Percentiles rank a stretch among this genome's conserved stretches.
These are phyloP conservation scores for Lasiodiplodia hormozganensis DNA, from an alignment of 2,329 filamentous ascomycete species.

Conservation along the genomic window DNA sequence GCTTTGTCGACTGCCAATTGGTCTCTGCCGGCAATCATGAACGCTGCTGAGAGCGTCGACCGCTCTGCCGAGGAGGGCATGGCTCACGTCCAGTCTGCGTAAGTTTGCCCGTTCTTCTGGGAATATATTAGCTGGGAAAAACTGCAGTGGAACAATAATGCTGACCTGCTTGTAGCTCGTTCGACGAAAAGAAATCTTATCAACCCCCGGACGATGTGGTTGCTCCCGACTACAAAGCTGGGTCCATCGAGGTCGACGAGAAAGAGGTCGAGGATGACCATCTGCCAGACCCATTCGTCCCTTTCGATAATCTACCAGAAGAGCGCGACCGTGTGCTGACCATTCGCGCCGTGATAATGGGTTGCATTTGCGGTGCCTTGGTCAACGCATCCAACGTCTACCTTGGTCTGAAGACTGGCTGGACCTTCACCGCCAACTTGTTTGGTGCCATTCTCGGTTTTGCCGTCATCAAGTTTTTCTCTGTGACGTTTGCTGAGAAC, in stretches of 20 bases:
- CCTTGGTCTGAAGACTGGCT: conserved; percentile 55
- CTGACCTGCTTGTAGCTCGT: neutral
- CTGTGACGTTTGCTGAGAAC: conserved; percentile 54
- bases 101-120: neutral
- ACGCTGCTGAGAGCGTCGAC: conserved; percentile 41
- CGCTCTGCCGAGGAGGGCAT: conserved; percentile 41
- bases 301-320: conserved; percentile 51
- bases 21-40: conserved; percentile 30
- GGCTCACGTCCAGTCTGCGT: conserved; percentile 10
- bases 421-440: conserved; percentile 50
- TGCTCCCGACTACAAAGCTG: conserved; percentile 38
- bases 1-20: neutral
- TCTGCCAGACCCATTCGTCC: conserved; percentile 49
- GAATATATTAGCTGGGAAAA: neutral
- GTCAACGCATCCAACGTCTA: conserved; percentile 70
- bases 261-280: conserved; percentile 35
- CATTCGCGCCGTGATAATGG: conserved; percentile 61
- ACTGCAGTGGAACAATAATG: neutral
- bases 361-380: conserved; percentile 63
- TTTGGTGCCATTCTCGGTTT: conserved; percentile 64
- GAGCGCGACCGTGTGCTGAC: conserved; percentile 61
- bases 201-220: conserved; percentile 32
- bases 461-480: conserved; percentile 63
- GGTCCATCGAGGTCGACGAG: conserved; percentile 34
- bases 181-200: conserved; percentile 46